phyloP scores from a whole-genome alignment of 2,329 filamentous ascomycete species.

The Colletotrichum tropicale region DNA sequence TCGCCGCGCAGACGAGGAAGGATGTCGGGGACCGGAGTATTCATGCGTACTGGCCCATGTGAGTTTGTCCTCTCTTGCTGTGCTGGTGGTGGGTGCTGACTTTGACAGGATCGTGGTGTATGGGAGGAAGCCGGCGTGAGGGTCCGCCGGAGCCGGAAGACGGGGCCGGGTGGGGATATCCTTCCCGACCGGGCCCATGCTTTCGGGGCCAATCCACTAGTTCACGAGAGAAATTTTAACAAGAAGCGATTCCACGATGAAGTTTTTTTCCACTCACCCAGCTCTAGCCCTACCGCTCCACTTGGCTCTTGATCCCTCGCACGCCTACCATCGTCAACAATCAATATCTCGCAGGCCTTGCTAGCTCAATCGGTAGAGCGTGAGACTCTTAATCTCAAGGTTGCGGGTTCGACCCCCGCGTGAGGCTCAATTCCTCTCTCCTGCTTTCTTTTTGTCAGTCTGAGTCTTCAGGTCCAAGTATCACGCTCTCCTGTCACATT shows the following conservation, averaged over 20 bases:
- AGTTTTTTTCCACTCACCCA: neutral
- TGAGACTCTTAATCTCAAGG: conserved; percentile 64
- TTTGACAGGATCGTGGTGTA: conserved; percentile 12
- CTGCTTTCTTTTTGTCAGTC: neutral
- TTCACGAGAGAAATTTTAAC: neutral
- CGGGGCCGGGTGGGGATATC: neutral
- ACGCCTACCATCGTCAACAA: neutral
- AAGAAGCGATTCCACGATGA: neutral
- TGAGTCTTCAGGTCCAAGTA: neutral
- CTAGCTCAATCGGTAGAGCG: conserved; percentile 77
- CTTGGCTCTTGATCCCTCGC: neutral
- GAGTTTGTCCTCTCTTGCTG: conserved; percentile 17
- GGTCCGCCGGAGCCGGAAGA: neutral
- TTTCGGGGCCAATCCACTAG: neutral
- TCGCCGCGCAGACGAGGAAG: conserved; percentile 26
- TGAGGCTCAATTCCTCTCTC: conserved; percentile 25
- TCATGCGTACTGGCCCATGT: conserved; percentile 40
- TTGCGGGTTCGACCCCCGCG: conserved; percentile 28
- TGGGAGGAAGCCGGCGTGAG: neutral
- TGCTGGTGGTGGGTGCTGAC: neutral
- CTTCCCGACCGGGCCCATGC: neutral
- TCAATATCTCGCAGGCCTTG: conserved; percentile 24
- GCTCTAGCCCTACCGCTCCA: neutral
- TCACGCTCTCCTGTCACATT: neutral
- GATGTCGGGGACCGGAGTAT: conserved; percentile 28